Evolutionary conservation across 371 early-diverging fungal species (phyloP), one percentile per base, ranked within the genome.

Genomic region (Mucor ambiguus): DNA sequence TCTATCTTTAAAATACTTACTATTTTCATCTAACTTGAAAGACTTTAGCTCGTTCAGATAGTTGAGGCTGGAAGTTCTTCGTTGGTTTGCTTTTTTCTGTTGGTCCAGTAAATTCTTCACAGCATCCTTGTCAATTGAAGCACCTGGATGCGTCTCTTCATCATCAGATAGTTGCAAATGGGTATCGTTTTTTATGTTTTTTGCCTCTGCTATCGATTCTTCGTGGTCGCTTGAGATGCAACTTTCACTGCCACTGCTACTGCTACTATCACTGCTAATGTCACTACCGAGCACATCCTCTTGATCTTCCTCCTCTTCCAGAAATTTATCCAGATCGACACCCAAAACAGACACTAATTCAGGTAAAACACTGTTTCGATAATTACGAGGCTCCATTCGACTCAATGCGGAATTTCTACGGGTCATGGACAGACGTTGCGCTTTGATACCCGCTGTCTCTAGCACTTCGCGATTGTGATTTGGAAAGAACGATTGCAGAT

Each of bases 401-500:
- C 63, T 60, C 10, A 63, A 24, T 16, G 66, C 49, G 11, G 80
- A 77, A 41, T 76, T 74, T 9, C 77, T 65, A 20, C 80, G 68
- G 4, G 76, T 77, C 73, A 77, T 80, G 1, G 84, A 84, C 32
- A 84, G 37, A 14, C 84, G 72, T 29, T 79, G 77, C 3, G 80
- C 84, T 63, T 84, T 83, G 54, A 79, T 75, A 12, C 80, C 85
- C 1, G 83, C 84, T n/a, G 77, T 83, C 58, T 84, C 84, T 22
- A 84, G 60, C 1, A 78, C 67, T 3, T 81, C 80, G 3, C 77
- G 78, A 63, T 81, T 81, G 56, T 84, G 84, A 28, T 84, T 84
- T 5, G 97, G 97, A 74, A 98, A 97, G 72, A 93, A 98, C 49
- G 92, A 87, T 32, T 89, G 88, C 33, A 98, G 80, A 68, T 96